Conservation (phyloP, 2,329 filamentous ascomycete species). For the Didymella pinodella region DNA sequence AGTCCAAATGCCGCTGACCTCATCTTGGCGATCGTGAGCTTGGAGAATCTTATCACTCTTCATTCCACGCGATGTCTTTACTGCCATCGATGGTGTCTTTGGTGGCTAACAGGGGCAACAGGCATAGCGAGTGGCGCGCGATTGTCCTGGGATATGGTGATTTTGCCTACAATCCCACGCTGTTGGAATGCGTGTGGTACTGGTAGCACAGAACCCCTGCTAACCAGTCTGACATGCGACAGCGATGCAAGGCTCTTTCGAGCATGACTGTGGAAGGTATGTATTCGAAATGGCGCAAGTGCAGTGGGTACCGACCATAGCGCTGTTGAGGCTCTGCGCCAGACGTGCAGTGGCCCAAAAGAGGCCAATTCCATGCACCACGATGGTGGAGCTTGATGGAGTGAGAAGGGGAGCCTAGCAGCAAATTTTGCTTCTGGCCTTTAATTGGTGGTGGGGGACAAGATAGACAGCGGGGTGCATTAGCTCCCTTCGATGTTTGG, state of each 20-base stretch:
- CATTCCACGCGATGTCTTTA: not conserved
- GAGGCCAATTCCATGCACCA: constrained; percentile 5
- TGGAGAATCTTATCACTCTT: constrained; percentile 13
- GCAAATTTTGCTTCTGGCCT: constrained; percentile 39
- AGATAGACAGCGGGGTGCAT: constrained; percentile 37
- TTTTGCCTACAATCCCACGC: not conserved
- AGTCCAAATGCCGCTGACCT: constrained; percentile 17
- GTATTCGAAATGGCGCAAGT: constrained; percentile 10
- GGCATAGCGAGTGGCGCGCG: not conserved
- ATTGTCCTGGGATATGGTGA: not conserved
- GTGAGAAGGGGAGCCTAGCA: constrained; percentile 19
- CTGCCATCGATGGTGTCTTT: not conserved
- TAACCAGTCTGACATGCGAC: constrained; percentile 11
- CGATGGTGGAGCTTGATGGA: constrained; percentile 19
- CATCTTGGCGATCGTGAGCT: constrained; percentile 18
- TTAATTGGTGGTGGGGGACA: constrained; percentile 19
- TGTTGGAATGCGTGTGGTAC: constrained; percentile 1
- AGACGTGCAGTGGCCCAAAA: constrained; percentile 3
- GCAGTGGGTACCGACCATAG: constrained; percentile 9
- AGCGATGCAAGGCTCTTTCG: constrained; percentile 9
- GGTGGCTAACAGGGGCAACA: not conserved
- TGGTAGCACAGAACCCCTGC: constrained; percentile 8
- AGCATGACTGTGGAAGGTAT: constrained; percentile 7
- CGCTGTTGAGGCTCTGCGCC: constrained; percentile 23
- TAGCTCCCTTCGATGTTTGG: constrained; percentile 29